Evolutionary conservation across 371 early-diverging fungal species (phyloP).

Genomic region (Mucor plumbeus): DNA sequence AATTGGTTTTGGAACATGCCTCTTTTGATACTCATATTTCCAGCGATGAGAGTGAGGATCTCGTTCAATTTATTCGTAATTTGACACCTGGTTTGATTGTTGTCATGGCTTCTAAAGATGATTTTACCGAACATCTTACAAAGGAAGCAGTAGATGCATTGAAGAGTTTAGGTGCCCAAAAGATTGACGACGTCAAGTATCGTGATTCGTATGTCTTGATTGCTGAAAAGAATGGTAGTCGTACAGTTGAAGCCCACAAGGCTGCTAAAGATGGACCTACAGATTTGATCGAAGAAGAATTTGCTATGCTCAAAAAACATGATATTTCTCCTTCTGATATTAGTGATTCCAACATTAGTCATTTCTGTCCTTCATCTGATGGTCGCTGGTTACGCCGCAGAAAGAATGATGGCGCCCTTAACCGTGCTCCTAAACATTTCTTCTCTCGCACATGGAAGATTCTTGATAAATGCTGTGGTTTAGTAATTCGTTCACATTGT

Average conservation of each 20-base stretch:
- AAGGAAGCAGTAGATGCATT: slow-evolving; percentile 59
- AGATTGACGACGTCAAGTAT: slow-evolving; percentile 62
- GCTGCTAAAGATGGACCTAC: slow-evolving; percentile 58
- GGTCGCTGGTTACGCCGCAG: slow-evolving; percentile 83
- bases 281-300: slow-evolving; percentile 43
- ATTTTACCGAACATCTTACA: slow-evolving; percentile 70
- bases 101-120: slow-evolving; percentile 74
- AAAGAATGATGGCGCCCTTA: slow-evolving; percentile 86
- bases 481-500: slow-evolving; percentile 59
- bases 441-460: slow-evolving; percentile 82
- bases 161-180: slow-evolving; percentile 67
- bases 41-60: slow-evolving; percentile 70
- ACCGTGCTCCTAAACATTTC: slow-evolving; percentile 80
- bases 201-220: slow-evolving; percentile 87
- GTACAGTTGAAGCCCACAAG: slow-evolving; percentile 47
- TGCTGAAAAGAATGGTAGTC: slow-evolving; percentile 59
- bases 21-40: slow-evolving; percentile 83
- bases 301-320: slow-evolving; percentile 39
- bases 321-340: slow-evolving; percentile 37
- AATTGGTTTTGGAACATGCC: slow-evolving; percentile 67
- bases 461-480: slow-evolving; percentile 61
- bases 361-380: slow-evolving; percentile 65
- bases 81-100: slow-evolving; percentile 71
- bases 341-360: slow-evolving; percentile 42
- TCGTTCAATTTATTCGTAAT: slow-evolving; percentile 69